Base-by-base conservation (phyloP, 1,284 basidiomycete species). In the Trametes versicolor region DNA sequence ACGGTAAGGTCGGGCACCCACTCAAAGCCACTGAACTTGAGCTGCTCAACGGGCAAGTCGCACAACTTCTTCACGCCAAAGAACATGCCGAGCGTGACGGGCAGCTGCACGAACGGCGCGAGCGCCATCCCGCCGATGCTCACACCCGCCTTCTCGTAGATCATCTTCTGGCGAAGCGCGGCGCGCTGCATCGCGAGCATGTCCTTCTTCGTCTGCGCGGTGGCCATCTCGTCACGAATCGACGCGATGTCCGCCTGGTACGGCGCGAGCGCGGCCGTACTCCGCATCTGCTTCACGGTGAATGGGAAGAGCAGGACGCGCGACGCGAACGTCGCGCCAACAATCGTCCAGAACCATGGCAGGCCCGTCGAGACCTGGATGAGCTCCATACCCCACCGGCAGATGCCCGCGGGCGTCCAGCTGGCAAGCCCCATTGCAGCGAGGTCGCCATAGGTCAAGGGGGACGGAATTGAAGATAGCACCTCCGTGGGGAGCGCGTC, bases 311-410 rank as follows among this genome's bases (percentile, higher is more conserved):
- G 82, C 37, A 85, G 69, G 6, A 88, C 64, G 41, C 94, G 92
- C 78, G 94, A 89, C 70, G 88, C 76, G 13, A 93, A 71, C 23
- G 93, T 91, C 52, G 91, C 87, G 7, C 83, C 80, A 37, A 95
- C 80, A 77, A 98, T 95, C 36, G 90, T 91, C 77, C 87, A 90
- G 83, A 95, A 94, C 94, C 95, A 96, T 2, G 94, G 93, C 62
- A 96, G 75, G 36, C 90, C 92, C 0, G 91, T 90, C 48, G 84
- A 79, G 60, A 92, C 88, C 70, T 96, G 89, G 54, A 96, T 77
- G 47, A 88, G 74, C 73, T 97, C 94, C 64, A 96, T 82, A 10
- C 82, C 73, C 72, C 83, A 82, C 43, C 80, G 80, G 36, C 70
- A 75, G 29, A 79, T 52, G 5, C 78, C 78, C 2, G 74, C 67